Percentiles rank a stretch among this genome's conserved stretches.
Conservation (phyloP, 2,329 filamentous ascomycete species). For the Pseudocercospora fijiensis region DNA sequence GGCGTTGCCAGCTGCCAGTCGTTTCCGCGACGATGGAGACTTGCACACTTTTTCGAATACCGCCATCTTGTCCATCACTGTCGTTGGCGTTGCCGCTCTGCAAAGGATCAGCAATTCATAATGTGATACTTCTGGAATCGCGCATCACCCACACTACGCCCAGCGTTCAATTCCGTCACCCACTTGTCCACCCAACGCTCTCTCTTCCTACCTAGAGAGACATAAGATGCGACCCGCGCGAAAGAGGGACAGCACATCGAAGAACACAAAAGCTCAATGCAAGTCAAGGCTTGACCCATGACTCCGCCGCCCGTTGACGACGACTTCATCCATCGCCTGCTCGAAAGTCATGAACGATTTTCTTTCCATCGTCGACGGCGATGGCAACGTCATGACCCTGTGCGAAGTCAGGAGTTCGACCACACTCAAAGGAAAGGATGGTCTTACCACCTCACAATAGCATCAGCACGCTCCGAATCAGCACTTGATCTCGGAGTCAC, state of each 20-base stretch:
- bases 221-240: slow-evolving; percentile 2
- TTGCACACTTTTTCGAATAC: not conserved
- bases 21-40: not conserved
- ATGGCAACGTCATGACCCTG: slow-evolving; percentile 21
- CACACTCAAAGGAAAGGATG: not conserved
- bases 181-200: not conserved
- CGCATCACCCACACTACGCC: not conserved
- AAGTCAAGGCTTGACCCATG: slow-evolving; percentile 2
- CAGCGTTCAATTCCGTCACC: not conserved
- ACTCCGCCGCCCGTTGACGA: slow-evolving; percentile 2
- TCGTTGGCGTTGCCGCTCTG: not conserved
- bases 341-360: slow-evolving; percentile 13
- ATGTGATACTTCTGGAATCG: not conserved
- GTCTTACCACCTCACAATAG: slow-evolving; percentile 19
- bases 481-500: slow-evolving; percentile 20
- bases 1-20: not conserved
- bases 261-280: slow-evolving; percentile 3
- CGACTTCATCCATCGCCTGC: slow-evolving; percentile 4
- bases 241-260: slow-evolving; percentile 1
- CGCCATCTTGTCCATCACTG: not conserved
- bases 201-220: not conserved
- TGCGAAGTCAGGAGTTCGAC: not conserved
- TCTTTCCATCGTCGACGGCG: slow-evolving; percentile 11
- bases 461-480: slow-evolving; percentile 16
- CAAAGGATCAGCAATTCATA: not conserved